These are phyloP conservation scores for Phylloporus sp. DNA, from an alignment of 768 basidiomycete genomes.

Conservation along the genomic window DNA sequence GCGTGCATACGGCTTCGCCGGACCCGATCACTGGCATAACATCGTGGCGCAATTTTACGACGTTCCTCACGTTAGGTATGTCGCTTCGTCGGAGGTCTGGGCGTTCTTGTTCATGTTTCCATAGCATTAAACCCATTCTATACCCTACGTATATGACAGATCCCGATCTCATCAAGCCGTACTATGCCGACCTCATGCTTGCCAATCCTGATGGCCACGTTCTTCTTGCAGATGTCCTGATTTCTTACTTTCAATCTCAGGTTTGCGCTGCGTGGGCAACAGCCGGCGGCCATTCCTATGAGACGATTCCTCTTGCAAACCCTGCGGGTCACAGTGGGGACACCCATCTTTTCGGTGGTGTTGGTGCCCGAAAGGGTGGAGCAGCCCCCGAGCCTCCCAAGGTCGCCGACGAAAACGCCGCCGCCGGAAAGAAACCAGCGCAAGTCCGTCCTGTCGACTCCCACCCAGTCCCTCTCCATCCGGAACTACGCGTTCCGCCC, in stretches of 20 bases:
- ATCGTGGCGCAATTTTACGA: constrained; percentile 97
- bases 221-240: constrained; percentile 84
- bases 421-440: constrained; percentile 24
- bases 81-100: background rate
- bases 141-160: constrained; percentile 79
- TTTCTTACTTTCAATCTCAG: constrained; percentile 86
- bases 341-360: constrained; percentile 72
- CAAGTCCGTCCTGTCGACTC: constrained; percentile 8
- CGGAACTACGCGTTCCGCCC: constrained; percentile 52
- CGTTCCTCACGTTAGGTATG: constrained; percentile 79
- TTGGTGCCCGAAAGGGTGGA: constrained; percentile 75
- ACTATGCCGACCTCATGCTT: constrained; percentile 80
- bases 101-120: background rate
- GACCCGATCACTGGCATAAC: constrained; percentile 86
- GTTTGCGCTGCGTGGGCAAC: constrained; percentile 83
- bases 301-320: constrained; percentile 45
- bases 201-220: constrained; percentile 79
- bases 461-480: constrained; percentile 22
- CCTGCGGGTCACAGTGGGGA: constrained; percentile 37
- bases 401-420: constrained; percentile 30
- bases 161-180: constrained; percentile 59
- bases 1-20: constrained; percentile 72
- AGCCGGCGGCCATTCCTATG: constrained; percentile 60
- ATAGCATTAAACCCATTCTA: constrained; percentile 71
- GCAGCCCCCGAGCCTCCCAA: constrained; percentile 45